phyloP scores from a whole-genome alignment of 2,329 filamentous ascomycete genomes.

The Penicillium polonicum region DNA sequence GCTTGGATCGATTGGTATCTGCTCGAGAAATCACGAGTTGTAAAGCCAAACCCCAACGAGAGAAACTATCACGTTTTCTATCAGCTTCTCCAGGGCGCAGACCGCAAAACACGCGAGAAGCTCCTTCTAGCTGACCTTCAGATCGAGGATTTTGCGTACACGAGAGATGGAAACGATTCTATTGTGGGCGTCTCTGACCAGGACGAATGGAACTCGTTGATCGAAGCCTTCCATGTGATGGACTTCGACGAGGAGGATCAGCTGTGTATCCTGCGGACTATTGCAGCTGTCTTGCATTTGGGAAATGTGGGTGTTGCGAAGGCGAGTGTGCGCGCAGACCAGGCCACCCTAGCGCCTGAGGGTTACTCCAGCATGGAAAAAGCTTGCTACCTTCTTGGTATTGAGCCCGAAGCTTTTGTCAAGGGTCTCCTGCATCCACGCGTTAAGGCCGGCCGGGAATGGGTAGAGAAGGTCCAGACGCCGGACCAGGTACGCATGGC shows the following conservation, averaged over 20 bases:
- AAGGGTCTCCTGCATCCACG: slow-evolving; percentile 86
- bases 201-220: slow-evolving; percentile 83
- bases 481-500: slow-evolving; percentile 91
- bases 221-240: slow-evolving; percentile 95
- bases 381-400: slow-evolving; percentile 80
- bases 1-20: slow-evolving; percentile 99
- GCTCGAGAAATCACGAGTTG: slow-evolving; percentile 95
- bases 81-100: slow-evolving; percentile 84
- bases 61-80: slow-evolving; percentile 98
- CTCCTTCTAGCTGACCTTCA: slow-evolving; percentile 73
- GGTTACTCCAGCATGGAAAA: slow-evolving; percentile 71
- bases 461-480: slow-evolving; percentile 98
- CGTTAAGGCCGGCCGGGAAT: slow-evolving; percentile 93
- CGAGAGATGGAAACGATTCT: slow-evolving; percentile 82
- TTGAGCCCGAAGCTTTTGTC: slow-evolving; percentile 79
- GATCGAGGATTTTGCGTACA: slow-evolving; percentile 88
- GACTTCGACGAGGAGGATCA: slow-evolving; percentile 86
- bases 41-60: slow-evolving; percentile 81
- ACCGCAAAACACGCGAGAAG: slow-evolving; percentile 67
- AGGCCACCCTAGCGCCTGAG: slow-evolving; percentile 77
- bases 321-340: slow-evolving; percentile 86
- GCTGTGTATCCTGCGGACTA: slow-evolving; percentile 74
- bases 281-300: slow-evolving; percentile 88
- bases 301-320: slow-evolving; percentile 89
- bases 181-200: slow-evolving; percentile 87